Conservation (phyloP, 1,284 basidiomycete genomes). For the Puccinia coronata region DNA sequence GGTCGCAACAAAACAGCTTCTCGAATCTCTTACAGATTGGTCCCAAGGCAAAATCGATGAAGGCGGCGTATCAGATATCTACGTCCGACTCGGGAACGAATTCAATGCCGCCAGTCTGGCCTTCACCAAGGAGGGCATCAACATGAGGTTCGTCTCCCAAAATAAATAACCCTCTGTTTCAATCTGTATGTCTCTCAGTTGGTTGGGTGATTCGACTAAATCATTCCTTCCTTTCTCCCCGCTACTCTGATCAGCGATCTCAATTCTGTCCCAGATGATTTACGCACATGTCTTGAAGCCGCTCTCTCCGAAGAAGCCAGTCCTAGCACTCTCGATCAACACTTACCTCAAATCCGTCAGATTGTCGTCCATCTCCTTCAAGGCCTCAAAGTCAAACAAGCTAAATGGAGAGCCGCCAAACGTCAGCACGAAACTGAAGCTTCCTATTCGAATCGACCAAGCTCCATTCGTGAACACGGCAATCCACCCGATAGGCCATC, state of each 20-base stretch:
- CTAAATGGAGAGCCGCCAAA: conserved; percentile 64
- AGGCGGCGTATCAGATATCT: conserved; percentile 87
- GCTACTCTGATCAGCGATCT: conserved; percentile 69
- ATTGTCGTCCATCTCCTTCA: conserved; percentile 91
- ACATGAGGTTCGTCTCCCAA: conserved; percentile 75
- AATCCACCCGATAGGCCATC: conserved; percentile 27
- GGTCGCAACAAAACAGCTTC: conserved; percentile 89
- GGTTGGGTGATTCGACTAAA: background rate
- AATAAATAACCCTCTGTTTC: background rate
- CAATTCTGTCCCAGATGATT: conserved; percentile 80
- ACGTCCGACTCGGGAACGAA: conserved; percentile 93
- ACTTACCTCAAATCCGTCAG: conserved; percentile 83
- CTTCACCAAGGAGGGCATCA: conserved; percentile 80
- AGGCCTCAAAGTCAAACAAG: conserved; percentile 87
- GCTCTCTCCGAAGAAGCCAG: conserved; percentile 88
- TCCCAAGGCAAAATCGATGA: conserved; percentile 75
- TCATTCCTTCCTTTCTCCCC: background rate
- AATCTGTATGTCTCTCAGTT: background rate
- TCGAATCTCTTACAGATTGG: conserved; percentile 89
- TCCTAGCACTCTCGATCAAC: conserved; percentile 78
- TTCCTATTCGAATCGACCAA: conserved; percentile 45
- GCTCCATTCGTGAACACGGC: conserved; percentile 35
- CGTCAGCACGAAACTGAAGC: conserved; percentile 49
- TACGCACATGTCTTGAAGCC: conserved; percentile 82
- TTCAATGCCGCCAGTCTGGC: conserved; percentile 91